Conservation (phyloP, 2,329 filamentous ascomycete genomes). For the Phaeosphaeria sp. region DNA sequence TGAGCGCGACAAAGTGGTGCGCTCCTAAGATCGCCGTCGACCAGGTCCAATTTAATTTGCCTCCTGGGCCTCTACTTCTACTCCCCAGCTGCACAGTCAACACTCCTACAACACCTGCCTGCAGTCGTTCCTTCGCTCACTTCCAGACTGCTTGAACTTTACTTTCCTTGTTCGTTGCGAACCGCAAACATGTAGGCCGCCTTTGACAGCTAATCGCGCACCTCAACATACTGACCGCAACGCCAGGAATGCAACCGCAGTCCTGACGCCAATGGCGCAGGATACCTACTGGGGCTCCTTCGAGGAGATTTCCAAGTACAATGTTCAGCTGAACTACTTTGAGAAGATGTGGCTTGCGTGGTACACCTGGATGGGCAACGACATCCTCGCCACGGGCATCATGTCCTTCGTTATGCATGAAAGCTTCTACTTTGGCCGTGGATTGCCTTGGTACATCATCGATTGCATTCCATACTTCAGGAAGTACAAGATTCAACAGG, state of each 20-base stretch:
- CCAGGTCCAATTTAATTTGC: constrained; percentile 39
- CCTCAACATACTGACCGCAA: constrained; percentile 24
- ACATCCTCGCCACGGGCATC: constrained; percentile 93
- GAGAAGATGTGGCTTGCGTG: constrained; percentile 94
- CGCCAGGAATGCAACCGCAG: constrained; percentile 45
- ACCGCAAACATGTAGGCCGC: constrained; percentile 34
- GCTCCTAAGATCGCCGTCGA: constrained; percentile 29
- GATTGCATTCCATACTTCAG: constrained; percentile 87
- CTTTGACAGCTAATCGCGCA: constrained; percentile 11
- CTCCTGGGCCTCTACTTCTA: constrained; percentile 29
- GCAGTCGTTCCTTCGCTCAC: constrained; percentile 22
- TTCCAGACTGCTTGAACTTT: background rate
- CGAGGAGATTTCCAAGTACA: constrained; percentile 71
- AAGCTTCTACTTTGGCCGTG: constrained; percentile 90
- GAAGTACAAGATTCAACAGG: constrained; percentile 92
- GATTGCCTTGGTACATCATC: constrained; percentile 90
- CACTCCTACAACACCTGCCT: constrained; percentile 10
- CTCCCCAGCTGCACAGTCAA: too few relatives aligned
- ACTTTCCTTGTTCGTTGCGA: constrained; percentile 8
- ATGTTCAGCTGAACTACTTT: constrained; percentile 83
- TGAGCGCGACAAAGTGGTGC: constrained; percentile 37
- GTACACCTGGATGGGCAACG: constrained; percentile 99
- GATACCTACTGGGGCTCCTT: constrained; percentile 72
- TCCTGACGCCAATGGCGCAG: constrained; percentile 50
- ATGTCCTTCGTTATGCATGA: constrained; percentile 98